Percentiles rank a stretch among this genome's conserved stretches.
Conservation (phyloP, 2,329 filamentous ascomycete species). For the Alternaria rosae region DNA sequence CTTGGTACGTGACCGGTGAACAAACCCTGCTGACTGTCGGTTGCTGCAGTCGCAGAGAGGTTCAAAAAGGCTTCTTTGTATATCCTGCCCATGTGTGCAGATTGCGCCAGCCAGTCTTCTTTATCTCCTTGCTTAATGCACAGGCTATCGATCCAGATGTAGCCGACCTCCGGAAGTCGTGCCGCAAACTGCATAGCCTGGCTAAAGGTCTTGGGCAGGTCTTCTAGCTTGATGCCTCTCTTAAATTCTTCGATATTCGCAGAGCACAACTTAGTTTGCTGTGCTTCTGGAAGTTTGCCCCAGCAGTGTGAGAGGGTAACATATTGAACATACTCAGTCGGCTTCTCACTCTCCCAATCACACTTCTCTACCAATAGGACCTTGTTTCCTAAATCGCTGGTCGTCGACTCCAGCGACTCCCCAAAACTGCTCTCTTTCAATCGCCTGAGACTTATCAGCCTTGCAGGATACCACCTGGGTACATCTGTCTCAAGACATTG, state of each 20-base stretch:
- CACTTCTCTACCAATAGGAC: neutral
- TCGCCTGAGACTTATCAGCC: neutral
- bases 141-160: neutral
- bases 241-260: neutral
- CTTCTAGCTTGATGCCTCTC: neutral
- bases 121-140: neutral
- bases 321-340: neutral
- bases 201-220: neutral
- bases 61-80: neutral
- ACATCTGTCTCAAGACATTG: neutral
- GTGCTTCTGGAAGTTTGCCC: neutral
- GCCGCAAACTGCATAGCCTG: neutral
- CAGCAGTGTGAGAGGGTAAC: neutral
- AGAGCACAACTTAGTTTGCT: neutral
- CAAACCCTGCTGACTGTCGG: neutral
- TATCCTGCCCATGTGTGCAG: neutral
- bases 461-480: neutral
- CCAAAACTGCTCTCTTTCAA: neutral
- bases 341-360: neutral
- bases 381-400: neutral
- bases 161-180: neutral
- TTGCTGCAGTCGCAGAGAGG: neutral
- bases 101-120: neutral
- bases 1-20: neutral
- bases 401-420: neutral